phyloP scores from a whole-genome alignment of 1,284 basidiomycete genomes.

The Anthracocystis walkeri region DNA sequence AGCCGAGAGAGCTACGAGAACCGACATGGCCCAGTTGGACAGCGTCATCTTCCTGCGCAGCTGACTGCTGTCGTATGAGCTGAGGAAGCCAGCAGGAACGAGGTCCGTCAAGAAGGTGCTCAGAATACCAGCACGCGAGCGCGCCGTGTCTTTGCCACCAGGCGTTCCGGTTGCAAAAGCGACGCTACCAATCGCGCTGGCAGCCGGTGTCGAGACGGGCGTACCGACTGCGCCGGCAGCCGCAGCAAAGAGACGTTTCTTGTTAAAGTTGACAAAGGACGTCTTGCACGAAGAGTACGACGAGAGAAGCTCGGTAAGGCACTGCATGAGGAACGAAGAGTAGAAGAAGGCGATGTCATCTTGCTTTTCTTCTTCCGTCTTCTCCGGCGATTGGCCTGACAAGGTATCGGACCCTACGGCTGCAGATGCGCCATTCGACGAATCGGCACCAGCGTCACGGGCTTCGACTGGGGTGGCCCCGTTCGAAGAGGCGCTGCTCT shows the following conservation, averaged over 20 bases:
- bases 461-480: neutral
- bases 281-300: constrained; percentile 92
- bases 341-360: constrained; percentile 74
- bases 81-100: constrained; percentile 67
- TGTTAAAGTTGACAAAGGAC: constrained; percentile 84
- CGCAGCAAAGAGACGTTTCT: constrained; percentile 65
- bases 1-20: constrained; percentile 89
- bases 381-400: constrained; percentile 8
- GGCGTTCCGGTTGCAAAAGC: constrained; percentile 73
- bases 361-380: constrained; percentile 35
- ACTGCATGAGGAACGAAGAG: constrained; percentile 88
- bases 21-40: constrained; percentile 84
- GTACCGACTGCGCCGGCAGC: constrained; percentile 74
- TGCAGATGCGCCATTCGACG: neutral
- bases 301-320: constrained; percentile 89
- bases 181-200: constrained; percentile 80
- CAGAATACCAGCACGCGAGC: constrained; percentile 47
- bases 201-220: constrained; percentile 77
- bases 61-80: constrained; percentile 58
- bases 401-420: neutral
- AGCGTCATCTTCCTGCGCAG: constrained; percentile 66
- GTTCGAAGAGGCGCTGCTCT: neutral
- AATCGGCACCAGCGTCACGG: neutral
- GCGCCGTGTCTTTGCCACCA: constrained; percentile 28
- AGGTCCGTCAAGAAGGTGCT: constrained; percentile 63